Conservation (phyloP, 179 eudicot genomes). For the Corrigiola litoralis region DNA sequence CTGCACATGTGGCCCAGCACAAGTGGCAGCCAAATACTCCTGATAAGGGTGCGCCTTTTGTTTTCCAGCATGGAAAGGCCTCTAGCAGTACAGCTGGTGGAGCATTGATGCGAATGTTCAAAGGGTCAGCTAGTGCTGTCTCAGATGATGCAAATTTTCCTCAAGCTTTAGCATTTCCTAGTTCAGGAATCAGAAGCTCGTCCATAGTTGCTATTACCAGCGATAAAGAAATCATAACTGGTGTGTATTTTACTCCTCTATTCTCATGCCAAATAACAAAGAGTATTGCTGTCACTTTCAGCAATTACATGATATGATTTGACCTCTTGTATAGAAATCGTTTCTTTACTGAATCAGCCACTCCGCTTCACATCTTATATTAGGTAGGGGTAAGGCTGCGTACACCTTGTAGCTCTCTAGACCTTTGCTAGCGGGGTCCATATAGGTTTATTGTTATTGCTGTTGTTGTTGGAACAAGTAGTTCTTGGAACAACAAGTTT, state of each 20-base stretch:
- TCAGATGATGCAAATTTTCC: slow-evolving; percentile 81
- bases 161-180: slow-evolving; percentile 82
- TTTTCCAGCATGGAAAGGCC: slow-evolving; percentile 86
- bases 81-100: slow-evolving; percentile 57
- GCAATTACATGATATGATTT: background rate
- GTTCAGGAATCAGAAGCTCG: slow-evolving; percentile 82
- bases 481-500: no score
- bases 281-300: background rate
- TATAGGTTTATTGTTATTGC: no score
- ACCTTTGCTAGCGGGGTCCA: no score
- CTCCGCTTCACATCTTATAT: no score
- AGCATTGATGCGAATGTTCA: slow-evolving; percentile 90
- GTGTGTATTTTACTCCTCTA: slow-evolving; percentile 32
- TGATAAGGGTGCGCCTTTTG: slow-evolving; percentile 92
- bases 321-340: background rate
- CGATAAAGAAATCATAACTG: slow-evolving; percentile 87
- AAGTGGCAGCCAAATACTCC: slow-evolving; percentile 99
- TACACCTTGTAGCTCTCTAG: no score
- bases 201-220: slow-evolving; percentile 69
- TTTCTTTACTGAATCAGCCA: no score
- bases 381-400: no score
- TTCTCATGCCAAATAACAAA: no score
- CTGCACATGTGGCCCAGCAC: slow-evolving; percentile 89
- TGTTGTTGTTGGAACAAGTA: no score
- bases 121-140: slow-evolving; percentile 53